Evolutionary conservation across 139 green algal species (phyloP).

Genomic region (Spirogloea muscicola): DNA sequence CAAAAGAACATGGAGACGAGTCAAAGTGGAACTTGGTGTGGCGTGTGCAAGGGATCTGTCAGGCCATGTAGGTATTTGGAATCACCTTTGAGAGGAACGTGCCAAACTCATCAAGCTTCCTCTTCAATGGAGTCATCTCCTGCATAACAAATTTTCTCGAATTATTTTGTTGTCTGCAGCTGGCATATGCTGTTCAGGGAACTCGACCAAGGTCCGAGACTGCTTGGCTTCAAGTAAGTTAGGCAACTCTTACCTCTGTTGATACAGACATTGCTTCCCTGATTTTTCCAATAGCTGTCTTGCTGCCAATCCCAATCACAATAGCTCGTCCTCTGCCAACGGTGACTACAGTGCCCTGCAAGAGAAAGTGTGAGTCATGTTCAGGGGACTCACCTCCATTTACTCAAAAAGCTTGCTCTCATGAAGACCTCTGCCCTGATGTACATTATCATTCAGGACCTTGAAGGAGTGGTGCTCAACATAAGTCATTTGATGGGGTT

Average conservation of each 20-base stretch:
- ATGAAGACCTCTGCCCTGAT: neutral
- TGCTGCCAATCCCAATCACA: conserved; percentile 66
- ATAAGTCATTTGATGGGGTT: neutral
- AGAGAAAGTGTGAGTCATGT: neutral
- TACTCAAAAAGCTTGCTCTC: neutral
- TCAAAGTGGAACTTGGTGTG: no score
- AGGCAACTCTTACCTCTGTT: conserved; percentile 28
- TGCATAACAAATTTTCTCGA: no score
- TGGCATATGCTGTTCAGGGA: no score
- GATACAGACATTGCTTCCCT: conserved; percentile 41
- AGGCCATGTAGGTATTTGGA: conserved; percentile 83
- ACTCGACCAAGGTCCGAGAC: no score
- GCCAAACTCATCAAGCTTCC: conserved; percentile 96
- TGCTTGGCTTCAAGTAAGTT: no score
- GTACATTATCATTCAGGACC: neutral
- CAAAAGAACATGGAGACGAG: no score
- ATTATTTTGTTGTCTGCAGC: no score
- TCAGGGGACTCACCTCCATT: conserved; percentile 1
- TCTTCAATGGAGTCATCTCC: conserved; percentile 93
- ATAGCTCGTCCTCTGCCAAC: conserved; percentile 58
- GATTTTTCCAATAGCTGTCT: conserved; percentile 80
- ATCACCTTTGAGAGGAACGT: conserved; percentile 84
- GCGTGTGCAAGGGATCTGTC: no score
- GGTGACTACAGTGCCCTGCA: conserved; percentile 52
- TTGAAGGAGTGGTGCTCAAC: neutral